Evolutionary conservation across 257 asterid genomes (phyloP).

Genomic region (Schizonepeta tenuifolia): DNA sequence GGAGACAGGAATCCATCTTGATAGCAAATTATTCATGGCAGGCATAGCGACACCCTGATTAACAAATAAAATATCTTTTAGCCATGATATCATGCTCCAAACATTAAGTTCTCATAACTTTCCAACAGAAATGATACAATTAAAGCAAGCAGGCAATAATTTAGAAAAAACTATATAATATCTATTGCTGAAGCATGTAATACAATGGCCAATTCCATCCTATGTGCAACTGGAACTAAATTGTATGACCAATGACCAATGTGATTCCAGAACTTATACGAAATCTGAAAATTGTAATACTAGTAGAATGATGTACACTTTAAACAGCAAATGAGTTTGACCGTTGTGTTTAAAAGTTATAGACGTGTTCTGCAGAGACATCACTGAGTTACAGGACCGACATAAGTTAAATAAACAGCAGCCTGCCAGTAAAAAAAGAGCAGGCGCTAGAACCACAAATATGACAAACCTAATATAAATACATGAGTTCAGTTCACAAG

Average conservation of each 20-base stretch:
- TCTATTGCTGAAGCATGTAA: slow-evolving; percentile 5
- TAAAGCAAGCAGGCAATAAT: slow-evolving; percentile 18
- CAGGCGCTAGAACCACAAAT: not conserved
- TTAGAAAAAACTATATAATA: not conserved
- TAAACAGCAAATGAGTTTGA: slow-evolving; percentile 1
- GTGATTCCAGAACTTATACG: not conserved
- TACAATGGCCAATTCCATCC: slow-evolving; percentile 13
- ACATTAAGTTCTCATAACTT: slow-evolving; percentile 2
- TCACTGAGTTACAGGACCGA: not conserved
- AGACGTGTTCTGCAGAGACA: not conserved
- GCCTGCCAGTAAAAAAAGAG: not conserved
- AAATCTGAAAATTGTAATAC: not conserved
- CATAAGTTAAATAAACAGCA: slow-evolving; percentile 6
- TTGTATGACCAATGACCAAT: slow-evolving; percentile 4
- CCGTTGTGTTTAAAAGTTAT: not conserved
- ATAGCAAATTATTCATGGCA: slow-evolving; percentile 94
- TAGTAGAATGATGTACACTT: not conserved
- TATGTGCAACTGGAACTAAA: not conserved
- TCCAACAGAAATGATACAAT: slow-evolving; percentile 15
- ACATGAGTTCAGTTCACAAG: not conserved
- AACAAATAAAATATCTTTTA: slow-evolving; percentile 22
- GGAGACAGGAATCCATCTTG: slow-evolving; percentile 97
- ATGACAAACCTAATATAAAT: not conserved
- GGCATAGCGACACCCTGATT: slow-evolving; percentile 94
- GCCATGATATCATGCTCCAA: slow-evolving; percentile 18